Base-by-base conservation (phyloP, 306 rosid genomes). In the Lagenaria siceraria region DNA sequence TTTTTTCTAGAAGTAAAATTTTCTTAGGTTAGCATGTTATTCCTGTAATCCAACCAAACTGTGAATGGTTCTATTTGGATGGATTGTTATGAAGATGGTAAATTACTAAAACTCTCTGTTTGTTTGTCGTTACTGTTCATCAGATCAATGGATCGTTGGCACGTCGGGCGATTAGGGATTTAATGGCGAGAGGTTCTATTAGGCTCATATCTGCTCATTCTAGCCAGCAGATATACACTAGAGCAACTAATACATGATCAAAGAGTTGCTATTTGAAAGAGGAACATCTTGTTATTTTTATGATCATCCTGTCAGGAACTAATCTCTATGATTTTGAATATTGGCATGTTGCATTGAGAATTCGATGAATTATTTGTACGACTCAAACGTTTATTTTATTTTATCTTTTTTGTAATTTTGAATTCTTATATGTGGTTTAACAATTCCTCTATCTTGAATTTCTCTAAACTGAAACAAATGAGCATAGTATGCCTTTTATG, bases 101-200 rank as follows among this genome's bases (percentile, higher is more conserved):
- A n/a, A n/a, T 25, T 62, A 10, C 36, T 62, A 7, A 29, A 27
- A 29, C 3, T 2, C 69, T 29, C n/a, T n/a, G 38, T 63, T 60
- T 14, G 19, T 27, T 60, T 1, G 6, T 27, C n/a, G 1, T 62
- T 29, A 62, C 69, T 14, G 10, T 63, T 63, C n/a, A 60, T 60
- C 66, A 60, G 66, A 60, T 60, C 66, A 60, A 60, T 60, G 66
- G 66, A 60, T 60, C 66, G 5, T 29, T 60, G 66, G 66, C 66
- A 27, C 66, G 66, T 60, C 66, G 66, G 19, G 66, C 66, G 6
- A 60, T 60, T 2, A 60, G 14, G 66, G 66, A 60, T 60, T 27
- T 60, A 35, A 60, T 60, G 66, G 38, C 66, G 1, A 60, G 38
- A 12, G 66, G 66, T 29, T 60, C 66, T 11, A 60, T 60, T 29